Base-by-base conservation (phyloP, 2,329 filamentous ascomycete species). In the Pseudodiploospora longispora region DNA sequence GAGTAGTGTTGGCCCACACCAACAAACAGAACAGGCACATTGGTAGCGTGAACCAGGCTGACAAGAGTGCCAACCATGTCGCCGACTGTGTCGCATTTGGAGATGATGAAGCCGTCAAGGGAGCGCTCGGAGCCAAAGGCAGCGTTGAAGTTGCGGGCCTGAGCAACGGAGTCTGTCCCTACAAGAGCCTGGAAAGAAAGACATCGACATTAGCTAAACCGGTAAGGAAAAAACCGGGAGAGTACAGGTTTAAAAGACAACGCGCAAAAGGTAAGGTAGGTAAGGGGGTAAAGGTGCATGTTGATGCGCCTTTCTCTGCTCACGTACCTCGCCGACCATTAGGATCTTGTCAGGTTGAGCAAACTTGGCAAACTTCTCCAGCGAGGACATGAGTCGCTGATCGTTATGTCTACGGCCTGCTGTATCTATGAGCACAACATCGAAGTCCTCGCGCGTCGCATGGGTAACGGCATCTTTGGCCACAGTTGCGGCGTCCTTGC, bases 31-130 rank as follows among this genome's bases (percentile, higher is more conserved):
- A 98, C 89, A 0, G 94, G 94, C 38, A 98, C 94, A 29, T 91
- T 88, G 4, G 94, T 98, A 3, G 93, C 91, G 68, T 97, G 91
- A 34, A 98, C 91, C 72, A 98, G 91, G 62, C 87, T 95, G 50
- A 98, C 93, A 51, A 98, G 72, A 3, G 91, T 96, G 54, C 78
- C 89, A 36, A 96, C 89, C 90, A 97, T 97, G 68, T 96, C 91
- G n/a, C 93, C 94, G 33, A 98, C 94, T 0, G 93, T 98, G 68
- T 98, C 93, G 63, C 93, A 97, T 67, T 98, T 98, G 48, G 85
- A 91, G 56, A 98, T 96, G 61, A 98, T 95, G 66, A 98, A 98
- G 5, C 93, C 93, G 66, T 98, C 94, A 33, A 98, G 75, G 29
- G 79, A 78, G 46, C 91, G 75, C 10, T 81, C 82, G 5, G 79